Percentiles rank a stretch among this genome's conserved stretches.
phyloP scores from a whole-genome alignment of 164 flowering plant genomes.

The Vitis cinerea region DNA sequence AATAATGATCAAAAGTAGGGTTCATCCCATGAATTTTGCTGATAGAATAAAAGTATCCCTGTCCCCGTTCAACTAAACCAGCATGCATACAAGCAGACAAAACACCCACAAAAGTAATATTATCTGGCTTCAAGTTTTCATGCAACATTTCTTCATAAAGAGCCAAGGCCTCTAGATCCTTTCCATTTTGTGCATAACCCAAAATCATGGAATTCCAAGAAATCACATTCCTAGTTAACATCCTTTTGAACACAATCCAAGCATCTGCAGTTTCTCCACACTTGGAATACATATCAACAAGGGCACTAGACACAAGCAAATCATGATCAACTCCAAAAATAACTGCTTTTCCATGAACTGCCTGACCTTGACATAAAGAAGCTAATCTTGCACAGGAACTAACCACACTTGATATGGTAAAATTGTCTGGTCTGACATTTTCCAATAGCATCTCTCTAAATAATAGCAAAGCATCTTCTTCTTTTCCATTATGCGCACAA shows the following conservation, averaged over 20 bases:
- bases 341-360: conserved; percentile 40
- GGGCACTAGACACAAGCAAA: conserved; percentile 50
- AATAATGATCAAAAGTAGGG: conserved; percentile 53
- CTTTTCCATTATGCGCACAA: conserved; percentile 41
- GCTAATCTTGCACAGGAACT: conserved; percentile 53
- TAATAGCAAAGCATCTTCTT: conserved; percentile 45
- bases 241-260: conserved; percentile 31
- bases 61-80: conserved; percentile 44
- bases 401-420: conserved; percentile 44
- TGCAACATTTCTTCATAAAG: conserved; percentile 50
- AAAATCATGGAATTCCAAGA: conserved; percentile 39
- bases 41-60: conserved; percentile 43
- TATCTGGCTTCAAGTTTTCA: conserved; percentile 46
- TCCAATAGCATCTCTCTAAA: conserved; percentile 37
- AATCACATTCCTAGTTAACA: conserved; percentile 34
- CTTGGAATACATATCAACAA: conserved; percentile 67
- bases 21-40: conserved; percentile 36
- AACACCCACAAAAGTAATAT: conserved; percentile 52
- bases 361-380: conserved; percentile 41
- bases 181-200: conserved; percentile 52
- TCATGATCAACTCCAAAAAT: conserved; percentile 34
- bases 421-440: conserved; percentile 40
- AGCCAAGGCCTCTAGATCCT: conserved; percentile 43
- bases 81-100: conserved; percentile 43
- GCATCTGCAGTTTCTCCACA: conserved; percentile 51